A percentile compares a stretch with the other conserved stretches of the same genome.
These are phyloP conservation scores for Rhizopogon vulgaris DNA, from an alignment of 768 basidiomycete genomes.

Conservation along the genomic window DNA sequence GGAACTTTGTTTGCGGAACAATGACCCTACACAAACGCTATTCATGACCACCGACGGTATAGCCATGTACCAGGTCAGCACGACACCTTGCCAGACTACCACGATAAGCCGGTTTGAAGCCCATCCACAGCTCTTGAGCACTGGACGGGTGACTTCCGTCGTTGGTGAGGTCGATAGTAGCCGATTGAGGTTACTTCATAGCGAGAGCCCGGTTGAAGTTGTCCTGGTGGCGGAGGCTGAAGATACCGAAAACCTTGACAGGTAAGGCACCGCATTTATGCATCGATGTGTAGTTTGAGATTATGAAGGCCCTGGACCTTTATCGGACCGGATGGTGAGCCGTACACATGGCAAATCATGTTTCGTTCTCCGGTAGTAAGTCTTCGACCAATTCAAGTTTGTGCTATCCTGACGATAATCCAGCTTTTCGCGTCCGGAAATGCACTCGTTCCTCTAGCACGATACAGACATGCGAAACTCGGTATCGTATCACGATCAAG, in stretches of 20 bases:
- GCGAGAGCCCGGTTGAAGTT: conserved; percentile 3
- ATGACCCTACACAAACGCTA: conserved; percentile 32
- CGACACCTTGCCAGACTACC: conserved; percentile 10
- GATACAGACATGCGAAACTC: conserved; percentile 30
- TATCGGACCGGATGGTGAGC: conserved; percentile 26
- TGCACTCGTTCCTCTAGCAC: conserved; percentile 23
- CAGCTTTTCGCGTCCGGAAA: conserved; percentile 29
- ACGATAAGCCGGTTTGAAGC: conserved; percentile 18
- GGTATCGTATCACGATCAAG: conserved; percentile 31
- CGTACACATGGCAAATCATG: conserved; percentile 35
- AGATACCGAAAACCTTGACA: conserved; percentile 9
- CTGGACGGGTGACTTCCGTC: conserved; percentile 27
- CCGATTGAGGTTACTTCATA: conserved; percentile 18
- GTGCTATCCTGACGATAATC: neutral
- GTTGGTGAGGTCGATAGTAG: conserved; percentile 28
- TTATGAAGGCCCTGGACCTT: conserved; percentile 32
- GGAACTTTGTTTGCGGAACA: conserved; percentile 17
- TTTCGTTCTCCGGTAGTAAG: conserved; percentile 31
- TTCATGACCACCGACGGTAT: conserved; percentile 29
- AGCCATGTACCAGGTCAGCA: conserved; percentile 28
- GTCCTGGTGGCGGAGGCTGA: conserved; percentile 11
- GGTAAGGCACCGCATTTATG: conserved; percentile 10
- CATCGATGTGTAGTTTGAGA: neutral
- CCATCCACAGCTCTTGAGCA: conserved; percentile 11
- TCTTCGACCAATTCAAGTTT: neutral